Evolutionary conservation across 2,329 filamentous ascomycete species (phyloP).

Genomic region (Alternaria sp.): DNA sequence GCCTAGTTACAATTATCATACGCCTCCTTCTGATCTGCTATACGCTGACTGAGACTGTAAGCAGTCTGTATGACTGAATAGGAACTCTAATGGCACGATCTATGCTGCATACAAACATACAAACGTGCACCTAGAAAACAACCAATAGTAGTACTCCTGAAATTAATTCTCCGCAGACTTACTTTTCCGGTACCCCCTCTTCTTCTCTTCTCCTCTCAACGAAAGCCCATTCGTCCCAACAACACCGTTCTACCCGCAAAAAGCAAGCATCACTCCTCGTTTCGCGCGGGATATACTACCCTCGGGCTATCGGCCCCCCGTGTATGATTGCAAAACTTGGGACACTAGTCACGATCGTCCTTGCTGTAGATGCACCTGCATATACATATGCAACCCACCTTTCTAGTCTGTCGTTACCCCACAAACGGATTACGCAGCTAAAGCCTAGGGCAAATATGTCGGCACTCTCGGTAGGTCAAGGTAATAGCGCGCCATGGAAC

Average conservation of each 20-base stretch:
- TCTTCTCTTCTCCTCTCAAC: not conserved
- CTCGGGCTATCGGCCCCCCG: not conserved
- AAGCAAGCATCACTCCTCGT: not conserved
- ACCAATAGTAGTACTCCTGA: not conserved
- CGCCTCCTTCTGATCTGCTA: not conserved
- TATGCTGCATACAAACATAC: not conserved
- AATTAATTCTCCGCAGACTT: not conserved
- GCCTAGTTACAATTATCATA: not conserved
- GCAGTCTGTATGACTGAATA: not conserved
- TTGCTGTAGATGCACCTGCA: constrained; percentile 3
- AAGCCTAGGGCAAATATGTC: not conserved
- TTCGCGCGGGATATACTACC: not conserved
- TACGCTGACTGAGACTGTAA: too few relatives aligned
- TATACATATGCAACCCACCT: not conserved
- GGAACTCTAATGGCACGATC: not conserved
- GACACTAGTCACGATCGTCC: constrained; percentile 2
- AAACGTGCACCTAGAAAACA: not conserved
- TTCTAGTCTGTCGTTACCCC: constrained; percentile 2
- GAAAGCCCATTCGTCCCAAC: constrained; percentile 1
- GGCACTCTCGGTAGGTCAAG: not conserved
- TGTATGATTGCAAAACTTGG: not conserved
- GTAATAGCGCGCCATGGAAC: not conserved
- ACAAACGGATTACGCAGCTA: constrained; percentile 6
- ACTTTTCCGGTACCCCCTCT: not conserved
- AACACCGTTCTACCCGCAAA: not conserved